Base-by-base conservation (phyloP, 1,139 yeast species). In the Pichia sp. region DNA sequence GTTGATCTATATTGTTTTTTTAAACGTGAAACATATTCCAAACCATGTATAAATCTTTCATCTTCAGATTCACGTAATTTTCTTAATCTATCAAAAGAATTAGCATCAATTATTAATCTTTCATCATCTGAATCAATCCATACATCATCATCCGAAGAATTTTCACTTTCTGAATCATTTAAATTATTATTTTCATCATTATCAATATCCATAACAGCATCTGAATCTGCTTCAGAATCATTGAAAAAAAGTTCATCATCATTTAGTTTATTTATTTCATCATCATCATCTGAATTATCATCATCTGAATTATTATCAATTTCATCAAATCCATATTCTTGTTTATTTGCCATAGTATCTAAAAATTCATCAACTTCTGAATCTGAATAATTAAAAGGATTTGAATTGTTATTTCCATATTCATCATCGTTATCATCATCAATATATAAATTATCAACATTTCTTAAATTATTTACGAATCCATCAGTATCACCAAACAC, bases 101-200 rank as follows among this genome's bases (percentile, higher is more conserved):
- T 64, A 29, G 94, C 66, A 1, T 95, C 78, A 6, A 92, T 72
- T 24, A 68, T 68, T 27, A 86, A 57, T 45, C 71, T 71, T 54
- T 90, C 97, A 62, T 92, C 98, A 59, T 92, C 98, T 49, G 95
- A 83, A 64, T 92, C 99, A 22, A 66, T 66, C 99, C 99, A 94
- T 7, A 89, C 96, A 48, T 67, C 73, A 11, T 65, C 49, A 30
- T 50, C 53, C 2, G 48, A 39, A 4, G 42, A 39, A 10, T 41
- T 68, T 31, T 64, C 69, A 4, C 56, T 64, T 4, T 63, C 69
- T 6, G 55, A 63, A 16, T 32, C 40, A 50, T 57, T 10, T 54
- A 58, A 55, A 40, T 65, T 67, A 5, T 58, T 3, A 62, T 52
- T 64, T 7, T 65, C 20, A 16, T 60, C 67, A 11, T 60, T 63